Base-by-base conservation (phyloP, 345 rosid genomes). In the Boechera divaricarpa region DNA sequence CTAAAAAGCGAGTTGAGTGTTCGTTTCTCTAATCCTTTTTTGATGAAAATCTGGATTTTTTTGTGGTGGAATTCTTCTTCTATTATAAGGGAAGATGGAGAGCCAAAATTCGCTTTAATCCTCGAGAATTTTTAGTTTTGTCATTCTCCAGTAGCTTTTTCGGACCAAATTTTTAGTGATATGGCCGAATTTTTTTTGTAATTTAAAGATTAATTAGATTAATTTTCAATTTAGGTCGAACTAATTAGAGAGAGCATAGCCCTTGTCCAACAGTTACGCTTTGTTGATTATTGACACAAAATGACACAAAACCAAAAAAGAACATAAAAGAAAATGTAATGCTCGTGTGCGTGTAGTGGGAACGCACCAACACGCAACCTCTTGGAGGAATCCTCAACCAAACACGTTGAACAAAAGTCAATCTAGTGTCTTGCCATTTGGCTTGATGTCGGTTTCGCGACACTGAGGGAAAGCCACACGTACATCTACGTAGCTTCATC, bases 351-450 rank as follows among this genome's bases (percentile, higher is more conserved):
- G 49, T 62, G 28, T 54, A 77, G 70, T 70, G 65, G 75, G 51
- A 60, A 62, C 2, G 66, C 75, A 70, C 75, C 51, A 70, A 62
- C 75, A 77, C 80, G 75, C 80, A 70, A 77, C 66, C 75, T 53
- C 80, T 51, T 13, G 0, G 63, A 42, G 44, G 61, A 54, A 53
- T 29, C 68, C 2, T n/a, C 66, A 56, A 70, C 80, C 80, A 77
- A 77, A 77, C 80, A 77, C 80, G 76, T 77, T 16, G 51, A 52
- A 63, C 16, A 45, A 70, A 48, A 42, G 76, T 70, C 60, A 77
- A 70, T 42, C 29, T 63, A 63, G 4, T 69, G 70, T 69, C 75
- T 69, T 67, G 75, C 80, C 75, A 77, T 70, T 69, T 77, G 80
- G 79, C 79, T 67, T 29, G 4, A 39, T 44, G 79, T 75, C 73